Evolutionary conservation across 1,139 yeast species (phyloP).

Genomic region (Hansenula sp.): DNA sequence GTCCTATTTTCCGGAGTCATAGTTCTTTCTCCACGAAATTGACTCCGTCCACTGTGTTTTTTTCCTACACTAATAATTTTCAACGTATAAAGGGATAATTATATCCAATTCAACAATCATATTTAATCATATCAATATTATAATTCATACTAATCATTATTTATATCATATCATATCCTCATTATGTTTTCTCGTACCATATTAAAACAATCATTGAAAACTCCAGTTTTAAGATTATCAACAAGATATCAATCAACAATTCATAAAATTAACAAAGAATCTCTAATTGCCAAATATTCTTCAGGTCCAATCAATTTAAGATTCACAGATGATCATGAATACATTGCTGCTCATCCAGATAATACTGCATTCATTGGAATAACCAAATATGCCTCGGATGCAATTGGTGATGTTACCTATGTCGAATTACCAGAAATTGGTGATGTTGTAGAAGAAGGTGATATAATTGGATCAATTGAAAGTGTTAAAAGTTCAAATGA

Average conservation of each 20-base stretch:
- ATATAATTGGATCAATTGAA: conserved; percentile 88
- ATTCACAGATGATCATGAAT: conserved; percentile 91
- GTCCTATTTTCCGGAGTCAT: too few species aligned
- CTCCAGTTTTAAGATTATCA: neutral
- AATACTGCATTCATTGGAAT: conserved; percentile 83
- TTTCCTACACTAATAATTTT: too few species aligned
- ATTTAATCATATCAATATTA: too few species aligned
- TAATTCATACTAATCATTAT: too few species aligned
- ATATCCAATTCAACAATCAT: too few species aligned
- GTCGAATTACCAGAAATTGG: conserved; percentile 87
- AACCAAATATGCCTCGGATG: conserved; percentile 93
- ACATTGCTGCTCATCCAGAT: conserved; percentile 86
- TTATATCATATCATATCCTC: too few species aligned
- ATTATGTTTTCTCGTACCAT: conserved; percentile 1
- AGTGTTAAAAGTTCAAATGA: conserved; percentile 94
- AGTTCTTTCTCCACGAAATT: too few species aligned
- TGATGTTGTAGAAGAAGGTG: conserved; percentile 64
- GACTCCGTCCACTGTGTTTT: too few species aligned
- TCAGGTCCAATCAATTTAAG: conserved; percentile 33
- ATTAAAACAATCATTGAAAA: neutral
- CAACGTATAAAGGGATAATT: too few species aligned
- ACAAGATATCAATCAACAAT: neutral
- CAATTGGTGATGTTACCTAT: conserved; percentile 96
- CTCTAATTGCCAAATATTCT: conserved; percentile 1
- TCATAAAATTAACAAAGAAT: neutral